These are phyloP conservation scores for Jatropha podagrica DNA, from an alignment of 441 rosid species.

Conservation along the genomic window DNA sequence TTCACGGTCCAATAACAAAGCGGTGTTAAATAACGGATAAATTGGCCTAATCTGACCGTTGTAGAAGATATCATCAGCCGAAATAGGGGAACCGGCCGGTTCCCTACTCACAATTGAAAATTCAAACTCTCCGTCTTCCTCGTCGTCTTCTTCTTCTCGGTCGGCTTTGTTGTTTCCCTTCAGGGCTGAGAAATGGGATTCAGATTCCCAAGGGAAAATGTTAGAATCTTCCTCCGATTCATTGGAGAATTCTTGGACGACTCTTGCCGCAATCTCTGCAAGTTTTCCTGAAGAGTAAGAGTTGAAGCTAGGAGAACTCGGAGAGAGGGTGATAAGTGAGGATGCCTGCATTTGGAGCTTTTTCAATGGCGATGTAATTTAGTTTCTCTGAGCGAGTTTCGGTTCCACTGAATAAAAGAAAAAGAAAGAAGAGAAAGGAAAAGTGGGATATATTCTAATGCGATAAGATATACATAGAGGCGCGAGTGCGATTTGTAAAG, in stretches of 20 bases:
- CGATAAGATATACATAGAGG: too few species aligned
- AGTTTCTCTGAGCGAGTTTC: too few species aligned
- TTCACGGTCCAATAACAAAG: constrained; percentile 19
- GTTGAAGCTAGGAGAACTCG: constrained; percentile 57
- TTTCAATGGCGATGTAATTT: neutral
- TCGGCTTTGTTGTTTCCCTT: neutral
- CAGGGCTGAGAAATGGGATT: neutral
- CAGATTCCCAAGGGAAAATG: neutral
- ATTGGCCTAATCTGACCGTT: constrained; percentile 78
- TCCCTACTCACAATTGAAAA: constrained; percentile 50
- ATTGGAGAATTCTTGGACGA: constrained; percentile 51
- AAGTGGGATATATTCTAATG: neutral
- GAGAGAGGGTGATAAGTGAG: constrained; percentile 44
- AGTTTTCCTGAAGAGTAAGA: constrained; percentile 54
- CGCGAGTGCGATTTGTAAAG: too few species aligned
- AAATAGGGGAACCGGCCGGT: constrained; percentile 34
- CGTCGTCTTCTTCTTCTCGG: neutral
- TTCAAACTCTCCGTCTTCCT: constrained; percentile 43
- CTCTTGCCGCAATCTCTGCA: constrained; percentile 73
- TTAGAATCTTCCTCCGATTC: constrained; percentile 23
- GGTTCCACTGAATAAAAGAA: neutral
- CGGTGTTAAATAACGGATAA: constrained; percentile 43
- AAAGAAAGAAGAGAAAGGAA: neutral
- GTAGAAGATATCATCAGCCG: constrained; percentile 81
- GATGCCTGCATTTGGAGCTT: constrained; percentile 41